Conservation (phyloP, 2,329 filamentous ascomycete genomes). For the Penicillium olsonii region DNA sequence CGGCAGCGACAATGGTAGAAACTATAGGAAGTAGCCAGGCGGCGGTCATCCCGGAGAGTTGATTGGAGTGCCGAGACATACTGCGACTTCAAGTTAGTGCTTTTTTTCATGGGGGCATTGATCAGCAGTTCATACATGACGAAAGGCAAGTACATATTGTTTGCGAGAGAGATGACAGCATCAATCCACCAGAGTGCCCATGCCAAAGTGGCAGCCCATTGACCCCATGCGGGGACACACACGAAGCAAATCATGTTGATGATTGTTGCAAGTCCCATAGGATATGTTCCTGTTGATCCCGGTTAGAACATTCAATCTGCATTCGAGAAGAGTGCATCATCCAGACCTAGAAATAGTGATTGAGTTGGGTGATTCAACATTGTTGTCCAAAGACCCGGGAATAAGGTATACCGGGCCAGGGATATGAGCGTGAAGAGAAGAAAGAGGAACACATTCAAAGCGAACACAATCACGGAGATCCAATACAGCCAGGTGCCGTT, state of each 20-base stretch:
- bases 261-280: slow-evolving; percentile 67
- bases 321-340: not conserved
- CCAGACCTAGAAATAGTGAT: slow-evolving; percentile 60
- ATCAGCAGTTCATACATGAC: slow-evolving; percentile 46
- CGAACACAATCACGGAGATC: slow-evolving; percentile 35
- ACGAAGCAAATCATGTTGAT: slow-evolving; percentile 65
- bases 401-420: slow-evolving; percentile 61
- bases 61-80: slow-evolving; percentile 6
- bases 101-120: not conserved
- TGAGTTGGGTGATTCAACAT: slow-evolving; percentile 68
- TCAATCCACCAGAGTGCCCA: slow-evolving; percentile 62
- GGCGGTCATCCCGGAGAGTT: slow-evolving; percentile 61
- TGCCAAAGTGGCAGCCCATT: slow-evolving; percentile 54
- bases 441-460: slow-evolving; percentile 33
- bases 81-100: slow-evolving; percentile 2
- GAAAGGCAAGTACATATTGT: slow-evolving; percentile 47
- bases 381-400: slow-evolving; percentile 63
- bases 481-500: slow-evolving; percentile 39
- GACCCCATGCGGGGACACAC: slow-evolving; percentile 60
- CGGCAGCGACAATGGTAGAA: slow-evolving; percentile 64
- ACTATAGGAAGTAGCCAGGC: slow-evolving; percentile 67
- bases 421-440: slow-evolving; percentile 48
- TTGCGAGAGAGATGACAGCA: slow-evolving; percentile 51
- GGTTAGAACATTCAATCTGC: not conserved
- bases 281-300: slow-evolving; percentile 51